These are phyloP conservation scores for Trametes sanguinea DNA, from an alignment of 768 basidiomycete genomes.

Conservation along the genomic window DNA sequence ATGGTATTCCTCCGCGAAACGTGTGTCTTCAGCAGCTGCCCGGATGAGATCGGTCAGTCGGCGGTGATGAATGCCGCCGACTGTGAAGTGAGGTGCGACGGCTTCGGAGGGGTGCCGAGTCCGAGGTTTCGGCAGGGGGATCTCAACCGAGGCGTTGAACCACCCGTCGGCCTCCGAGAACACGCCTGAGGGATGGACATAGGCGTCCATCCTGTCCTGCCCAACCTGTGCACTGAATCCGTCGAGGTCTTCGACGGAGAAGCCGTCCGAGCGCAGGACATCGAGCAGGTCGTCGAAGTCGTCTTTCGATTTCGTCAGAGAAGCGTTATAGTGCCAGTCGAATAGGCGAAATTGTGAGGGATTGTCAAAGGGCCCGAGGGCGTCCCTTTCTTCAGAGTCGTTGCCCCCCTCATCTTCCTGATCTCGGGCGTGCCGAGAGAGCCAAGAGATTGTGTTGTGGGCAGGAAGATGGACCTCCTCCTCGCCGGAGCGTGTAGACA, in stretches of 20 bases:
- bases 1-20: not conserved
- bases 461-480: too few relatives aligned
- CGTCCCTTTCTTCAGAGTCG: not conserved
- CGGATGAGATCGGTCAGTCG: constrained; percentile 4
- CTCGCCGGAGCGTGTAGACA: too few relatives aligned
- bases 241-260: not conserved
- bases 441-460: too few relatives aligned
- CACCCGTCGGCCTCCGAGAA: constrained; percentile 8
- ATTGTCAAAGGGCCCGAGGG: constrained; percentile 30
- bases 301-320: not conserved
- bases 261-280: not conserved
- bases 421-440: too few relatives aligned
- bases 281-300: not conserved
- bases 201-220: not conserved
- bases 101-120: not conserved
- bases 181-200: not conserved
- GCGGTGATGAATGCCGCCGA: constrained; percentile 6
- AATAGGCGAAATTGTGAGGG: not conserved
- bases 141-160: constrained; percentile 4
- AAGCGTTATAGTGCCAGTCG: not conserved
- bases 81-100: not conserved
- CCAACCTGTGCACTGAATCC: not conserved
- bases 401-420: too few relatives aligned
- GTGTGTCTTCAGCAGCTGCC: not conserved
- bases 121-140: constrained; percentile 8